Evolutionary conservation across 305 asterid species (phyloP), one percentile per base, ranked within the genome.

Genomic region (Rubia balearica): DNA sequence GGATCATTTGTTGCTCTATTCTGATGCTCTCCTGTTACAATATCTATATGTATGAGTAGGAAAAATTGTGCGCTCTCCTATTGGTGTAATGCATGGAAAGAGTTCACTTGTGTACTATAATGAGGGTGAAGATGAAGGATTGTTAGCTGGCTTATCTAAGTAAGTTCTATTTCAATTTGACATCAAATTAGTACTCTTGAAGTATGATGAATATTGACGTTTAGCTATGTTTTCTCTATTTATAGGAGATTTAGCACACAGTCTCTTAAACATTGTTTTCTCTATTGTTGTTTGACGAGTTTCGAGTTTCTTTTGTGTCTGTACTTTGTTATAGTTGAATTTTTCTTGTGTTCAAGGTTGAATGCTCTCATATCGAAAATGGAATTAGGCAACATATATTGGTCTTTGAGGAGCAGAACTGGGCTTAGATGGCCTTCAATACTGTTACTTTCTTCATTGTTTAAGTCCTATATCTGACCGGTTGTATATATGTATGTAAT

Each of bases 11-110:
- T 53, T 13, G 45, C 21, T 3, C 0, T 17, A 3, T 41, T 49
- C 51, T 64, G 61, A 27, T 16, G 3, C 46, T 12, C 14, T 40
- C 41, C 17, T 55, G n/a, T 6, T 14, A 59, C 36, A 71, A 8
- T 61, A 51, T 60, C 61, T 67, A 40, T 24, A 19, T 70, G 57
- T 46, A 33, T 60, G 63, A 66, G 55, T 86, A 90, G 98, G 97
- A 49, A 91, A 88, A 81, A 78, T 89, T 64, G 95, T 91, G 73
- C 84, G 96, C 66, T 83, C 99, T 79, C 96, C 99, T 56, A 77
- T 74, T 73, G 97, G 98, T 12, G 99, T 89, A 62, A 80, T 91
- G 87, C 99, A 94, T 63, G 99, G 99, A 59, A 94, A 94, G 80
- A 91, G 96, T 73, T 94, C 99, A 71, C 96, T 41, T 61, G 96